Evolutionary conservation across 202 grass and related monocot genomes (phyloP).

Genomic region (Carex sylvatica): DNA sequence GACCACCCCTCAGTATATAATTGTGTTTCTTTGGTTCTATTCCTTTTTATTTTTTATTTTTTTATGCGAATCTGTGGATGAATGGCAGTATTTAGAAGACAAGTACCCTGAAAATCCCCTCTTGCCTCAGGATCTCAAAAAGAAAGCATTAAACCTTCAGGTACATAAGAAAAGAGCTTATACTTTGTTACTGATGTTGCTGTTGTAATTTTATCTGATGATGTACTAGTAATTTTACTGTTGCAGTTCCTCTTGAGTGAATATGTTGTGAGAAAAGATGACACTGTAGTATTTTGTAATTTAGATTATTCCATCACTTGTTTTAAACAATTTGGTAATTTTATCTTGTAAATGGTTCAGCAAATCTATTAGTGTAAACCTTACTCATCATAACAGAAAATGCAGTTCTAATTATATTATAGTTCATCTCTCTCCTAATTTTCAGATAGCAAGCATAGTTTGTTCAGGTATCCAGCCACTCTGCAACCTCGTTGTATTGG

Average conservation of each 20-base stretch:
- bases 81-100: conserved; percentile 80
- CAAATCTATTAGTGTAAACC: not conserved
- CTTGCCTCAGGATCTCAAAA: conserved; percentile 70
- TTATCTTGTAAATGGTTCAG: not conserved
- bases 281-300: not conserved
- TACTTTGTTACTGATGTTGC: not conserved
- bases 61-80: not conserved
- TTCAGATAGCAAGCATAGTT: conserved; percentile 78
- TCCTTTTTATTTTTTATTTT: not conserved
- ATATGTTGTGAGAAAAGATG: not conserved
- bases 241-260: not conserved
- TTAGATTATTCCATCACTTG: not conserved
- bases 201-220: not conserved
- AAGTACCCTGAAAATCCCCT: conserved; percentile 65
- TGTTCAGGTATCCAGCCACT: conserved; percentile 84
- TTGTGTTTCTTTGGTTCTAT: not conserved
- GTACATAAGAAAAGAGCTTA: conserved; percentile 29
- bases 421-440: conserved; percentile 25
- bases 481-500: conserved; percentile 51
- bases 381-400: not conserved
- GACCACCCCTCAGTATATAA: too few species aligned
- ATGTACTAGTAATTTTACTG: not conserved
- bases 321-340: not conserved
- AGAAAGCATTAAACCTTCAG: conserved; percentile 86
- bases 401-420: not conserved